A percentile compares a stretch with the other conserved stretches of the same genome.
Evolutionary conservation across 2,329 filamentous ascomycete species (phyloP).

Genomic region (Arthrocladium fulminans): DNA sequence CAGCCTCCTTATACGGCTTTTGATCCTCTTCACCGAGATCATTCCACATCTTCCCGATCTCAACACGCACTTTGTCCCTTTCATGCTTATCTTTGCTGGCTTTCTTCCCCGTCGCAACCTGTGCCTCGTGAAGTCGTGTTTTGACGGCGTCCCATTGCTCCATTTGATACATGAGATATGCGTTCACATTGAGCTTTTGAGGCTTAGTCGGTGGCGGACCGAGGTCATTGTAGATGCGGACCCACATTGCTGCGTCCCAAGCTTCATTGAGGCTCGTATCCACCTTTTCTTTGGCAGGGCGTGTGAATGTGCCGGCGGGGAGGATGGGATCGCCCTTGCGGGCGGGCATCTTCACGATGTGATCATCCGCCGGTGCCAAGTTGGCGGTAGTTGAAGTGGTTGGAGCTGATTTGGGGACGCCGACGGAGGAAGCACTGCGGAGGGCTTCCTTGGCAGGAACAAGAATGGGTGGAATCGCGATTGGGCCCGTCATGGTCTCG

Average conservation of each 20-base stretch:
- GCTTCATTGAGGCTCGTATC: constrained; percentile 34
- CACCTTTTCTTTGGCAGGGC: constrained; percentile 20
- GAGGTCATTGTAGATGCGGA: constrained; percentile 50
- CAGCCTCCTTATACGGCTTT: constrained; percentile 68
- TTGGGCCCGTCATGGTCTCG: constrained; percentile 69
- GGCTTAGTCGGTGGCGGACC: constrained; percentile 70
- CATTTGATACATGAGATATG: constrained; percentile 84
- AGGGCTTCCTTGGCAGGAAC: constrained; percentile 54
- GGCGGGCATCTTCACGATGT: constrained; percentile 21
- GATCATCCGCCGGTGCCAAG: constrained; percentile 25
- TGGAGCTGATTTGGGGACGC: constrained; percentile 10
- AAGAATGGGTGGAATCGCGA: constrained; percentile 66
- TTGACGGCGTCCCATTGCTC: constrained; percentile 56
- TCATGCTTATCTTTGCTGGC: constrained; percentile 49
- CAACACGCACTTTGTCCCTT: constrained; percentile 67
- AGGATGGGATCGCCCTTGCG: constrained; percentile 23
- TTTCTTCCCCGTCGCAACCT: constrained; percentile 54
- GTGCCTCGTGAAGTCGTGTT: constrained; percentile 58
- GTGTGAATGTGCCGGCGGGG: constrained; percentile 20
- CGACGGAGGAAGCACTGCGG: constrained; percentile 25
- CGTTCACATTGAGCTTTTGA: constrained; percentile 65
- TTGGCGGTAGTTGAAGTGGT: constrained; percentile 26
- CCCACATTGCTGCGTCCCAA: constrained; percentile 51
- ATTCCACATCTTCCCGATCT: constrained; percentile 86
- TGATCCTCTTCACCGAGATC: constrained; percentile 61